Conservation (phyloP, 345 rosid genomes). For the Pelargonium nanum region DNA sequence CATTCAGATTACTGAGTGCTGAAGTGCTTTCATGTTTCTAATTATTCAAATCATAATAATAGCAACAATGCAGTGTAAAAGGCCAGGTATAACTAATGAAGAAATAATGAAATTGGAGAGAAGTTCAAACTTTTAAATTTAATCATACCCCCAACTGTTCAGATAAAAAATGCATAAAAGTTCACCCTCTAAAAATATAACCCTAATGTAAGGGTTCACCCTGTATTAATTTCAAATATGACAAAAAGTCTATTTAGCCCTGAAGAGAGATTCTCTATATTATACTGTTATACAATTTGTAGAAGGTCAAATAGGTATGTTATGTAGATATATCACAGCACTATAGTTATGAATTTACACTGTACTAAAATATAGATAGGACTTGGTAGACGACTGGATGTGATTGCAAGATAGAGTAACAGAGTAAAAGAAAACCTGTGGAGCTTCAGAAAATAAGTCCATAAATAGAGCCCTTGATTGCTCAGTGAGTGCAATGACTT, state of each 20-base stretch:
- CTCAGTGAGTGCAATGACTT: constrained; percentile 51
- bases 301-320: not conserved
- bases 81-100: no score
- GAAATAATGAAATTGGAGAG: no score
- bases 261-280: not conserved
- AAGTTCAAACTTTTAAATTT: no score
- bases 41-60: no score
- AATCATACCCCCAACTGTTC: no score
- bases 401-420: not conserved
- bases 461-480: constrained; percentile 53
- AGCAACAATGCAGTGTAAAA: no score
- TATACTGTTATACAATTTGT: not conserved
- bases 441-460: constrained; percentile 68
- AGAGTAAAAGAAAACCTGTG: constrained; percentile 55
- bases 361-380: no score
- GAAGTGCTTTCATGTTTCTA: no score
- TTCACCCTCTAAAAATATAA: not conserved
- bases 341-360: not conserved
- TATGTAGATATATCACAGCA: not conserved
- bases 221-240: not conserved
- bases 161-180: not conserved
- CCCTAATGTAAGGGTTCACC: not conserved
- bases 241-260: not conserved
- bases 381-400: not conserved
- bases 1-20: no score